Base-by-base conservation (phyloP, 2,329 filamentous ascomycete genomes). In the Penicillium corylophilum region DNA sequence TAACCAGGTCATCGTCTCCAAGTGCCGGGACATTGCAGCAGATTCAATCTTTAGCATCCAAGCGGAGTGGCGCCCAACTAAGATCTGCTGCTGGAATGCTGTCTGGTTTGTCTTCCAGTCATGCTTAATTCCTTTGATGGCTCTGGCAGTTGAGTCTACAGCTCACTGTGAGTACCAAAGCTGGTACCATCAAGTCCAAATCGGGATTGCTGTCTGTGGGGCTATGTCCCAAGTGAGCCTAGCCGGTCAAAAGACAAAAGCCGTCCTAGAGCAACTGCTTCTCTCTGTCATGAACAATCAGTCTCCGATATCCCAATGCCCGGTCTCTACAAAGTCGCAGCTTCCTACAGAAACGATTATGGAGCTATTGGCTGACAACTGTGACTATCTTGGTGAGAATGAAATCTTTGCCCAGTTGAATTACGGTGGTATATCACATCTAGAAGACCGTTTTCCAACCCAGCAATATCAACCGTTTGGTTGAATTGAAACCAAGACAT, bases 231-330 rank as follows among this genome's bases (percentile, higher is more conserved):
- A 41, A 44, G 39, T 54, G 20, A 54, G 46, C 26, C 46, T 44
- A 4, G 46, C 44, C n/a, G 51, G 51, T 4, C 46, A 31, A 15
- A 46, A 36, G 26, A 54, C 46, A 8, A 50, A 50, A 28, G 26
- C 12, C 16, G 69, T 69, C 31, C 54, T 68, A 3, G 75, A 79
- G 24, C 74, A 78, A 54, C 56, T 50, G 5, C 44, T 50, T 29
- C 8, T 46, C 9, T 43, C 51, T 7, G 33, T 50, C 7, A 22
- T 47, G 28, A 35, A 44, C 20, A 16, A 10, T n/a, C 6, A 16
- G 12, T 33, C 15, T 33, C 2, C 31, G 26, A 13, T 43, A 1
- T 22, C 24, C 10, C 29, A 39, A 15, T 31, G 22, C n/a, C 20
- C 6, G 4, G 12, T 18, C 6, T 13, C 6, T 10, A 20, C 29